A percentile compares a stretch with the other conserved stretches of the same genome.
phyloP scores from a whole-genome alignment of 2,329 filamentous ascomycete species.

The Aspergillus sp. region DNA sequence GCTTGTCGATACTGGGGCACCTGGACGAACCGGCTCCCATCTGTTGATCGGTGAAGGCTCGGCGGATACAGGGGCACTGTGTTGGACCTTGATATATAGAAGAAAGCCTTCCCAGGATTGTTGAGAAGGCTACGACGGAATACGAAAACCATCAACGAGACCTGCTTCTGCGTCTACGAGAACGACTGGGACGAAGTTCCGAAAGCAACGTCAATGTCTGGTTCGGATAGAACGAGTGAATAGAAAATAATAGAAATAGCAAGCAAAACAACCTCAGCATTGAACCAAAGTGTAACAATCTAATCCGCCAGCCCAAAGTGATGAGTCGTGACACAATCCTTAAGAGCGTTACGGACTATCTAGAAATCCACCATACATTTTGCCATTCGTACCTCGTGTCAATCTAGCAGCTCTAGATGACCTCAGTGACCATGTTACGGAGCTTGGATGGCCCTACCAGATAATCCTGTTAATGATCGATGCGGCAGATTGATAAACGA shows the following conservation, averaged over 20 bases:
- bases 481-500: constrained; percentile 1
- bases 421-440: constrained; percentile 32
- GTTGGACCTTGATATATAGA: background rate
- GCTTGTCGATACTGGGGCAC: constrained; percentile 40
- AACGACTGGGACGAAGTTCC: background rate
- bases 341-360: constrained; percentile 10
- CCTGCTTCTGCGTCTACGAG: background rate
- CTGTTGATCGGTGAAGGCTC: background rate
- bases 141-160: no score
- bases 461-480: background rate
- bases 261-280: constrained; percentile 12
- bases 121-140: no score
- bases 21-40: constrained; percentile 34
- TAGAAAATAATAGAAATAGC: constrained; percentile 10
- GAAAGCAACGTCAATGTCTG: background rate
- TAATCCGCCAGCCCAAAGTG: constrained; percentile 15
- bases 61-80: background rate
- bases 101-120: no score
- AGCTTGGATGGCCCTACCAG: constrained; percentile 44
- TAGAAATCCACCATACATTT: constrained; percentile 24
- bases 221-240: constrained; percentile 2
- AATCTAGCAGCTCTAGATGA: constrained; percentile 23
- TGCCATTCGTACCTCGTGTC: constrained; percentile 27
- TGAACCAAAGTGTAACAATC: constrained; percentile 15
- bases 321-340: constrained; percentile 10